These are phyloP conservation scores for Nakazawaea populi DNA, from an alignment of 805 yeast species.

Conservation along the genomic window DNA sequence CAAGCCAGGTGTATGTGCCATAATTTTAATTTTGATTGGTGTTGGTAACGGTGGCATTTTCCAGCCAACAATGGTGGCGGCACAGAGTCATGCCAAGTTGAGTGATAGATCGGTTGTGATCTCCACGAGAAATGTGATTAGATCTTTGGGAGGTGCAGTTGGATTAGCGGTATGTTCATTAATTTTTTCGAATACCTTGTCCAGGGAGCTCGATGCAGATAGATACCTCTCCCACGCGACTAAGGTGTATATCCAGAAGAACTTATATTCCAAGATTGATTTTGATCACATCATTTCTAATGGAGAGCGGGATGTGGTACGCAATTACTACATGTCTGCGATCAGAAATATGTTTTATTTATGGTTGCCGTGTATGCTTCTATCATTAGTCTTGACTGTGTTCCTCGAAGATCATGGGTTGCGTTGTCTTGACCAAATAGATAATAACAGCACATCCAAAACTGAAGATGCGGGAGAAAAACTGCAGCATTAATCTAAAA, in stretches of 20 bases:
- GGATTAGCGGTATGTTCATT: slow-evolving; percentile 42
- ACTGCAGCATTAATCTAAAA: no score
- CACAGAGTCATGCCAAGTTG: slow-evolving; percentile 44
- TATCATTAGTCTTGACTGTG: slow-evolving; percentile 26
- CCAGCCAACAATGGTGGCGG: slow-evolving; percentile 53
- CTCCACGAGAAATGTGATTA: slow-evolving; percentile 47
- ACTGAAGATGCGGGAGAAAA: no score
- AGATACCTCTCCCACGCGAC: slow-evolving; percentile 7
- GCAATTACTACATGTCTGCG: slow-evolving; percentile 26
- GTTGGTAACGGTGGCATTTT: slow-evolving; percentile 43
- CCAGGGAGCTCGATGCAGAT: slow-evolving; percentile 9
- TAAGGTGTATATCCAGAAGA: slow-evolving; percentile 18
- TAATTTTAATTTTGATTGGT: slow-evolving; percentile 31
- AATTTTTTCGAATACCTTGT: slow-evolving; percentile 22
- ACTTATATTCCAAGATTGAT: slow-evolving; percentile 24
- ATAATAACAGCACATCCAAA: background rate
- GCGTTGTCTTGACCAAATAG: slow-evolving; percentile 28
- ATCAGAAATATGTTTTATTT: slow-evolving; percentile 29
- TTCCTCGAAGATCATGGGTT: slow-evolving; percentile 31
- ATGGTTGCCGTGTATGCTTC: slow-evolving; percentile 28
- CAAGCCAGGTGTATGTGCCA: slow-evolving; percentile 28
- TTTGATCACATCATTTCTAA: slow-evolving; percentile 13
- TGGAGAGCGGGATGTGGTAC: slow-evolving; percentile 20
- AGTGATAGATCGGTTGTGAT: slow-evolving; percentile 55
- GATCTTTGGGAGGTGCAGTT: slow-evolving; percentile 59